phyloP scores from a whole-genome alignment of 169 alveolate species.

The Plasmodium gonderi region DNA sequence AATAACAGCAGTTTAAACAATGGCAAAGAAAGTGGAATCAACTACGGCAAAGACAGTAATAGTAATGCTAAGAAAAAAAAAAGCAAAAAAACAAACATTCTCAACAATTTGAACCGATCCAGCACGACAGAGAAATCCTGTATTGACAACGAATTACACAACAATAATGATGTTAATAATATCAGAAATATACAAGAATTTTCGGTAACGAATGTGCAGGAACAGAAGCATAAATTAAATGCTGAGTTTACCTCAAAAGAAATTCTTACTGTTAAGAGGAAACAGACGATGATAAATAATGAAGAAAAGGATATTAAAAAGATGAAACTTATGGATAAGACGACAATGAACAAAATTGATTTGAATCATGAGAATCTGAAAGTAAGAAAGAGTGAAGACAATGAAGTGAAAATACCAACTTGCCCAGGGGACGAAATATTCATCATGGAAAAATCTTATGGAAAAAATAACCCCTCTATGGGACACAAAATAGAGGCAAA shows the following conservation, averaged over 20 bases:
- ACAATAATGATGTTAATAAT: background rate
- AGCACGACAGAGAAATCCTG: constrained; percentile 11
- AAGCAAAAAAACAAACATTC: background rate
- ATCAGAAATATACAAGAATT: background rate
- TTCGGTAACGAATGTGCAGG: background rate
- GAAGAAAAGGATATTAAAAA: constrained; percentile 25
- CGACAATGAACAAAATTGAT: constrained; percentile 1
- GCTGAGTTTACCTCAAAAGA: background rate
- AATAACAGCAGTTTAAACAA: too few relatives aligned
- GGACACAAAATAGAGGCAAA: constrained; percentile 17
- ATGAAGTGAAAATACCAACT: background rate
- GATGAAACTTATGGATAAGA: background rate
- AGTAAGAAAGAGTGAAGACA: background rate
- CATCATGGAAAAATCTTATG: background rate
- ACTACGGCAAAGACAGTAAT: background rate
- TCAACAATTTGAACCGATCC: constrained; percentile 34
- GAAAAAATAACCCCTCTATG: background rate
- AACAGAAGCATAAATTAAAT: background rate
- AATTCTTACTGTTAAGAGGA: constrained; percentile 1
- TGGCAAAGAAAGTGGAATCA: background rate
- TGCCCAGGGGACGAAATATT: background rate
- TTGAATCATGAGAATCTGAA: background rate
- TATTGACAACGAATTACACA: constrained; percentile 11
- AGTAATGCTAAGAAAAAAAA: background rate
- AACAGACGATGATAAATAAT: background rate